Conservation (phyloP, 805 yeast species). For the Candida ipomoeae region DNA sequence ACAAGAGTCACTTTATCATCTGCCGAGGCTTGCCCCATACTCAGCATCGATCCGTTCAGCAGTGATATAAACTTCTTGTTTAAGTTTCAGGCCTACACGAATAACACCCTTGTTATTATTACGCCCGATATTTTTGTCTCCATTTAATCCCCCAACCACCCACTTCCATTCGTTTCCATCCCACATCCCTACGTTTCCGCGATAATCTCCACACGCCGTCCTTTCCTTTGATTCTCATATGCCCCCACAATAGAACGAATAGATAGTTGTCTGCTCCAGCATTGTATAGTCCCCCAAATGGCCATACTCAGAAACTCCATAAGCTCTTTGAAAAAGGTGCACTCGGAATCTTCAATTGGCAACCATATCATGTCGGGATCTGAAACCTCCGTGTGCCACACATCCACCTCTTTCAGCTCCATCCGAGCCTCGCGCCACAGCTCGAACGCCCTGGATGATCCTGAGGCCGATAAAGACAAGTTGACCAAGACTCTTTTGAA, state of each 20-base stretch:
- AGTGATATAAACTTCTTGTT: background rate
- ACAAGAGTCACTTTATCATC: background rate
- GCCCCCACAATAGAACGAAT: background rate
- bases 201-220: background rate
- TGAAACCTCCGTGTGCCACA: constrained; percentile 1
- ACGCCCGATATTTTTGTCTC: background rate
- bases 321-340: constrained; percentile 1
- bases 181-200: background rate
- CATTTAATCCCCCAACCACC: background rate
- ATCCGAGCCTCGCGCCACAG: background rate
- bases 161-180: background rate
- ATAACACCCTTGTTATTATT: background rate
- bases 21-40: background rate
- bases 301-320: constrained; percentile 3
- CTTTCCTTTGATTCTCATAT: background rate
- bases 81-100: background rate
- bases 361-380: background rate
- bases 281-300: background rate
- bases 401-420: constrained; percentile 1
- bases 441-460: constrained; percentile 1
- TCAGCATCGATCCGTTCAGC: background rate
- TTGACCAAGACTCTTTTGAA: constrained; percentile 12
- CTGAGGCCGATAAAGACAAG: constrained; percentile 9
- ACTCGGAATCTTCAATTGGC: constrained; percentile 1
- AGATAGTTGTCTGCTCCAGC: background rate